Percentiles rank a stretch among this genome's conserved stretches.
Evolutionary conservation across 2,329 filamentous ascomycete genomes (phyloP).

Genomic region (Claviceps maximensis): DNA sequence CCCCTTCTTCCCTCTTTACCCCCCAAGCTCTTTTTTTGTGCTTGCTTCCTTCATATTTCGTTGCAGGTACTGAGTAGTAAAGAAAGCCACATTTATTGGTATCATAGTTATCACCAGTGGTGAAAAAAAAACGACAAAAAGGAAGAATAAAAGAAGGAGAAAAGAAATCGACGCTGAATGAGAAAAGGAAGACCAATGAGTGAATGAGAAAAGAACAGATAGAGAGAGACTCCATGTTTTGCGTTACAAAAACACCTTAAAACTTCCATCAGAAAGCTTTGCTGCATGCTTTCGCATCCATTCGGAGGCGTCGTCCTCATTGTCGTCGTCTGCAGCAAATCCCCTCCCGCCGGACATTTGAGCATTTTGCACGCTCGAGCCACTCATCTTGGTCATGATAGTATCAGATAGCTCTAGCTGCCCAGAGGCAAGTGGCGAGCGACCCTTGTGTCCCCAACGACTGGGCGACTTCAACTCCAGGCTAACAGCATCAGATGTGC

Average conservation of each 20-base stretch:
- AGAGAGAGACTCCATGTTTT: not conserved
- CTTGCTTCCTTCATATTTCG: not conserved
- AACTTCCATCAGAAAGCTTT: conserved; percentile 13
- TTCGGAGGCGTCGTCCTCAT: not conserved
- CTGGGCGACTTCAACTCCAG: conserved; percentile 7
- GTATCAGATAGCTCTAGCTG: conserved; percentile 4
- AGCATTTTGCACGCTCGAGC: conserved; percentile 1
- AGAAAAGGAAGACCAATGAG: not conserved
- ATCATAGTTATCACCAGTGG: conserved; percentile 1
- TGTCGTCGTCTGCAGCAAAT: not conserved
- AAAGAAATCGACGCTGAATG: not conserved
- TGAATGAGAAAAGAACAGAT: not conserved
- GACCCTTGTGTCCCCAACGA: conserved; percentile 5
- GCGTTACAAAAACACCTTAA: conserved; percentile 14
- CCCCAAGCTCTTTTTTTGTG: not conserved
- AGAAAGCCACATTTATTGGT: conserved; percentile 1
- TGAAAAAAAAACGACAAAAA: not conserved
- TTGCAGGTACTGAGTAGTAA: not conserved
- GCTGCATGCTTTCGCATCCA: conserved; percentile 11
- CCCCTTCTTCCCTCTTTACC: too few relatives aligned
- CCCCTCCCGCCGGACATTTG: conserved; percentile 8
- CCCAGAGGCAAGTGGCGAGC: conserved; percentile 3
- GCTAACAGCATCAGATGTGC: conserved; percentile 10
- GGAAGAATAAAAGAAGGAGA: not conserved
- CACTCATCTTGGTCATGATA: conserved; percentile 3